Conservation (phyloP, 75 land plant genomes). For the Chamaecyparis obtusa region DNA sequence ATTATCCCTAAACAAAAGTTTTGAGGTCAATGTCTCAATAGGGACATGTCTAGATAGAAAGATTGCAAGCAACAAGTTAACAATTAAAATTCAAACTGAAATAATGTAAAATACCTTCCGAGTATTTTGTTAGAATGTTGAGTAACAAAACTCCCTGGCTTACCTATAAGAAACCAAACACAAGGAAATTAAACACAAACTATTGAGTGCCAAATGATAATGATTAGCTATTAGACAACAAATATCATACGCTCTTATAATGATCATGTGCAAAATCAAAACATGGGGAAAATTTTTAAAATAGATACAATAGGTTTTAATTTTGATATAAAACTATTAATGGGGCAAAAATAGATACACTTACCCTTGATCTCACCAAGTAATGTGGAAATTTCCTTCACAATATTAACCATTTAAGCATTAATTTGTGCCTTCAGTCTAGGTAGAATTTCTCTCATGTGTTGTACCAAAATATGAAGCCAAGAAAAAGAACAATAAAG, state of each 20-base stretch:
- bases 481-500: not conserved
- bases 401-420: constrained; percentile 64
- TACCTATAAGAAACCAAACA: constrained; percentile 42
- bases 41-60: not conserved
- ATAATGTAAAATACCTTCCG: constrained; percentile 51
- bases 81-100: not conserved
- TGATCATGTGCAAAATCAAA: not conserved
- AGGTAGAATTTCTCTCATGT: constrained; percentile 80
- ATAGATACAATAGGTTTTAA: not conserved
- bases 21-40: not conserved
- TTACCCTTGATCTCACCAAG: constrained; percentile 83
- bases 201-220: not conserved
- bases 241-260: not conserved
- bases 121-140: constrained; percentile 83
- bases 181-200: not conserved
- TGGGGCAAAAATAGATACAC: no score
- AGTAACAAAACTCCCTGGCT: constrained; percentile 85
- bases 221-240: not conserved
- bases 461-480: constrained; percentile 86
- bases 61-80: not conserved
- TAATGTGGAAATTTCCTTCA: constrained; percentile 78
- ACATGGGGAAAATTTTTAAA: not conserved
- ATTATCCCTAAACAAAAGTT: not conserved
- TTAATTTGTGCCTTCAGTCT: constrained; percentile 80
- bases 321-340: no score